Conservation (phyloP, 306 rosid species). For the Parietaria judaica region DNA sequence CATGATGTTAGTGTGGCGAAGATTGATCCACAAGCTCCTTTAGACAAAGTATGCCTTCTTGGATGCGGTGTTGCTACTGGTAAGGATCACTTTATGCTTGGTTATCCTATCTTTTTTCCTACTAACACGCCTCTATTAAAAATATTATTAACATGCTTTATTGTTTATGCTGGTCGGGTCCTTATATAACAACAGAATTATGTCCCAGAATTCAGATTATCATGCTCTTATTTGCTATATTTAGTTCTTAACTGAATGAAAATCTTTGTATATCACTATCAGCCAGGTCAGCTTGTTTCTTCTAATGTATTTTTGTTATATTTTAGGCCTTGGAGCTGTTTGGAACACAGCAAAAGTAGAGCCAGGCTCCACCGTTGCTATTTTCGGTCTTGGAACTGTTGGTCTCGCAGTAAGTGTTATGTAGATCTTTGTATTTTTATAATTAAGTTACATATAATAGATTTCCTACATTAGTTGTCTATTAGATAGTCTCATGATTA, state of each 20-base stretch:
- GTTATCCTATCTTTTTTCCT: background rate
- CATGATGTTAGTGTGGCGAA: constrained; percentile 96
- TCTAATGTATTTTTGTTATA: constrained; percentile 6
- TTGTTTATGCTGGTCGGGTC: no score
- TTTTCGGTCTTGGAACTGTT: constrained; percentile 91
- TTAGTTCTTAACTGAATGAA: background rate
- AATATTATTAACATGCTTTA: no score
- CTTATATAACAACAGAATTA: no score
- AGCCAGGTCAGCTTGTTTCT: background rate
- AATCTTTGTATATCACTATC: background rate
- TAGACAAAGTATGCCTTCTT: constrained; percentile 91
- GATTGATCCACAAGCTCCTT: constrained; percentile 71
- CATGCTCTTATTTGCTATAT: background rate
- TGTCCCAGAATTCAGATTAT: background rate
- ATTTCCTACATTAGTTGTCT: no score
- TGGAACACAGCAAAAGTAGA: constrained; percentile 99
- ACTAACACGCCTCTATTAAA: background rate
- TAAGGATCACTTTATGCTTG: constrained; percentile 7
- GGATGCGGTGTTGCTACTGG: constrained; percentile 92
- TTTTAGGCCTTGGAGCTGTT: constrained; percentile 86
- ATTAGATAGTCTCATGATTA: no score
- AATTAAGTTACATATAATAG: no score
- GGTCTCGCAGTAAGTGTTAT: constrained; percentile 64
- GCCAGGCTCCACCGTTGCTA: constrained; percentile 74
- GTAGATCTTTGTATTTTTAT: no score